Percentiles rank a stretch among this genome's conserved stretches.
Conservation (phyloP, 306 rosid species). For the Glycine latifolia region DNA sequence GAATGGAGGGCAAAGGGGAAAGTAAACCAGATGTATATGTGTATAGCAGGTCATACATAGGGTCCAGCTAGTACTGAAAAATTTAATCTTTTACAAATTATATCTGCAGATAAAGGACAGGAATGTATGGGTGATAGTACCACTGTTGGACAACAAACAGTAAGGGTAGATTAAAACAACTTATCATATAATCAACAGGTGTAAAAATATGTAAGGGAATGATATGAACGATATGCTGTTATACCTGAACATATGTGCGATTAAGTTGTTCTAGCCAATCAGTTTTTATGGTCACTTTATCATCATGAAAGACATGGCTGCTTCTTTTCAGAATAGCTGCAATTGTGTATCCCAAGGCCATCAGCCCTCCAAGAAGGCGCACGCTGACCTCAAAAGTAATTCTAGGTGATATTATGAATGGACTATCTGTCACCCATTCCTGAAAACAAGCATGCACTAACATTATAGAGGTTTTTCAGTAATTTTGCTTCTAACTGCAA, state of each 20-base stretch:
- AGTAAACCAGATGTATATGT: not conserved
- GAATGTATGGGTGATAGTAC: conserved; percentile 18
- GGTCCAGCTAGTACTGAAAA: conserved; percentile 7
- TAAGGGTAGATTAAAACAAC: conserved; percentile 29
- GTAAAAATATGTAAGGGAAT: conserved; percentile 34
- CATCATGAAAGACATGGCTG: conserved; percentile 83
- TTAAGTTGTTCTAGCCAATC: conserved; percentile 98
- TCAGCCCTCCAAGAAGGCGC: conserved; percentile 99
- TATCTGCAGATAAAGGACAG: conserved; percentile 5
- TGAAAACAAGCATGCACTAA: conserved; percentile 51
- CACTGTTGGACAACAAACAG: conserved; percentile 3
- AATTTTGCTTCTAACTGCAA: conserved; percentile 34
- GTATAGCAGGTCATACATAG: conserved; percentile 3
- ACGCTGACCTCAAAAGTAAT: conserved; percentile 97
- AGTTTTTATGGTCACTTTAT: conserved; percentile 81
- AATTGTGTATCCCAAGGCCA: conserved; percentile 99
- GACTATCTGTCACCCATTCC: conserved; percentile 99
- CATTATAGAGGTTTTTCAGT: conserved; percentile 16
- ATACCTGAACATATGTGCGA: conserved; percentile 93
- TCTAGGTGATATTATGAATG: conserved; percentile 97
- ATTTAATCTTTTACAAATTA: conserved; percentile 15
- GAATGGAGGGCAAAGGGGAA: conserved; percentile 1
- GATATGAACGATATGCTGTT: conserved; percentile 19
- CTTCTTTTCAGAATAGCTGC: conserved; percentile 93
- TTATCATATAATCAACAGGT: conserved; percentile 19